Evolutionary conservation across 768 basidiomycete species (phyloP).

Genomic region (Astraeus odoratus): DNA sequence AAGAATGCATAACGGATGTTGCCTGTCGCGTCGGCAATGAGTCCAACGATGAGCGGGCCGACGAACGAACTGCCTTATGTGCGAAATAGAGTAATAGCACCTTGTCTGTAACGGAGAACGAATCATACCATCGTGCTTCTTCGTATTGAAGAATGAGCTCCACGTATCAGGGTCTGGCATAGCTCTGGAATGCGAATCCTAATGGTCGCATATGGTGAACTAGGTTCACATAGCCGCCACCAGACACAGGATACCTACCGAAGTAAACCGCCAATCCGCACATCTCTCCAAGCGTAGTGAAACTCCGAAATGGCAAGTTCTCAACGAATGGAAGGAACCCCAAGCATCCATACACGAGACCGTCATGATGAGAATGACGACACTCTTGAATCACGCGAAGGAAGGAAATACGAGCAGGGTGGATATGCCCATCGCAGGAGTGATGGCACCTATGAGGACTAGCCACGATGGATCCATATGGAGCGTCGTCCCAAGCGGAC

Average conservation of each 20-base stretch:
- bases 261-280: slow-evolving; percentile 78
- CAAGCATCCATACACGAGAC: slow-evolving; percentile 70
- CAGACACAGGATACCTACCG: slow-evolving; percentile 38
- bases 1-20: slow-evolving; percentile 91
- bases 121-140: slow-evolving; percentile 81
- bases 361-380: slow-evolving; percentile 60
- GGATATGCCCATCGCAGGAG: slow-evolving; percentile 69
- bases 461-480: slow-evolving; percentile 74
- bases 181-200: slow-evolving; percentile 81
- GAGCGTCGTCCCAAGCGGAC: slow-evolving; percentile 84
- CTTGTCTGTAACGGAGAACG: slow-evolving; percentile 91
- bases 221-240: not conserved
- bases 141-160: slow-evolving; percentile 83
- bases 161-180: slow-evolving; percentile 80
- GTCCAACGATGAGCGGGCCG: slow-evolving; percentile 81
- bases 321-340: slow-evolving; percentile 61
- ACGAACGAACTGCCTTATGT: slow-evolving; percentile 61
- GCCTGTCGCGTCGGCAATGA: slow-evolving; percentile 83
- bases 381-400: slow-evolving; percentile 54
- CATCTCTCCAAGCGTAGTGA: slow-evolving; percentile 81
- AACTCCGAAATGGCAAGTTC: slow-evolving; percentile 51
- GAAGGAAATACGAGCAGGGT: slow-evolving; percentile 80
- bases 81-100: slow-evolving; percentile 25
- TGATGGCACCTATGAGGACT: slow-evolving; percentile 73
- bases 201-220: not conserved